Evolutionary conservation across 306 rosid species (phyloP).

Genomic region (Begonia loranthoides): DNA sequence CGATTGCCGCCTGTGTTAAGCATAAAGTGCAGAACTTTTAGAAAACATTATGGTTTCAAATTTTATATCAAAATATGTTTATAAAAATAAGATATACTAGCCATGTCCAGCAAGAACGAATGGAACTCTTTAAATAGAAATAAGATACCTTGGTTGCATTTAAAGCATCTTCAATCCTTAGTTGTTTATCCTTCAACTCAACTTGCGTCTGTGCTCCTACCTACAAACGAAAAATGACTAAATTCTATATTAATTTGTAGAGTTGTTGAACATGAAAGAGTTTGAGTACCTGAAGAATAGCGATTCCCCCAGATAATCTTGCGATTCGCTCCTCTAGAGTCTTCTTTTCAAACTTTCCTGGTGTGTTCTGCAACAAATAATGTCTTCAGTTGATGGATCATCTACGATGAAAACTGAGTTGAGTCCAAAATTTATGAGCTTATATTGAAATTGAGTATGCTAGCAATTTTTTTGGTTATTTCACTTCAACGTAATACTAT

Average conservation of each 20-base stretch:
- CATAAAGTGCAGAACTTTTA: conserved; percentile 1
- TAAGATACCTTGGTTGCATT: conserved; percentile 72
- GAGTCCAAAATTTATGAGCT: too few relatives aligned
- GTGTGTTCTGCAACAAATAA: conserved; percentile 44
- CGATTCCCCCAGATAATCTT: conserved; percentile 73
- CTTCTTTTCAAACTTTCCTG: conserved; percentile 69
- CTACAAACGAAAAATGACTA: conserved; percentile 25
- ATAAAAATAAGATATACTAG: too few relatives aligned
- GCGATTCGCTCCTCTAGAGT: conserved; percentile 77
- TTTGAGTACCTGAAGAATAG: conserved; percentile 67
- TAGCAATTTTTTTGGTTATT: too few relatives aligned
- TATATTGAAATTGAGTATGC: too few relatives aligned
- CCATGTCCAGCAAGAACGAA: background rate
- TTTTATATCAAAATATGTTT: too few relatives aligned
- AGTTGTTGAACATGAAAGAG: conserved; percentile 5
- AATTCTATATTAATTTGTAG: conserved; percentile 1
- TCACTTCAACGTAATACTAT: too few relatives aligned
- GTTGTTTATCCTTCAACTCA: conserved; percentile 84
- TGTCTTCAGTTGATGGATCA: too few relatives aligned
- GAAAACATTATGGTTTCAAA: too few relatives aligned
- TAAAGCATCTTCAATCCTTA: conserved; percentile 82
- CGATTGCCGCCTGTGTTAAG: conserved; percentile 65
- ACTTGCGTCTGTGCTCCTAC: conserved; percentile 95
- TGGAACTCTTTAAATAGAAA: conserved; percentile 4
- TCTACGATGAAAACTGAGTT: too few relatives aligned